Conservation (phyloP, 257 asterid genomes). For the Jaltomata sinuosa region DNA sequence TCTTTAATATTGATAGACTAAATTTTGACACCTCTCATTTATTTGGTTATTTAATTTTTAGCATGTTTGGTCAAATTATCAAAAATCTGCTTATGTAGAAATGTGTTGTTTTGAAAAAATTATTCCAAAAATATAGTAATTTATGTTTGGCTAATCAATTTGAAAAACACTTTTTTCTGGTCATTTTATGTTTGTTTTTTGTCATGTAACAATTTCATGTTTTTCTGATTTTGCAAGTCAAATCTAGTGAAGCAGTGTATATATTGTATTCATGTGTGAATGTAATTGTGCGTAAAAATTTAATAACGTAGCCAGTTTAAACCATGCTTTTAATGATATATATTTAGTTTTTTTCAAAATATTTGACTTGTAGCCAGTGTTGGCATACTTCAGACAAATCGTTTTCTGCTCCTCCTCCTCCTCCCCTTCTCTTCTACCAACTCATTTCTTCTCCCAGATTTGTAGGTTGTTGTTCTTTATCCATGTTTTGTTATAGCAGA, state of each 20-base stretch:
- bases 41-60: background rate
- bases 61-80: background rate
- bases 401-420: background rate
- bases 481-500: background rate
- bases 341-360: background rate
- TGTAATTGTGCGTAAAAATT: background rate
- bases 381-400: background rate
- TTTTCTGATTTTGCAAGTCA: background rate
- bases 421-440: background rate
- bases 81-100: background rate
- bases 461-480: background rate
- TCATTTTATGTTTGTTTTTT: background rate
- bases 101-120: background rate
- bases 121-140: background rate
- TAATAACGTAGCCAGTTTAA: background rate
- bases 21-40: background rate
- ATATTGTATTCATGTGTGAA: background rate
- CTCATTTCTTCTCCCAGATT: background rate
- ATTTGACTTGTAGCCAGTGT: background rate
- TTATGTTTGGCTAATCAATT: background rate
- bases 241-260: background rate
- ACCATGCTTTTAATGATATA: background rate
- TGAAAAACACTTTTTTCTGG: background rate
- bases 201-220: background rate
- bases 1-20: background rate